phyloP scores from a whole-genome alignment of 208 protist species.

The Acanthamoeba castellanii region DNA sequence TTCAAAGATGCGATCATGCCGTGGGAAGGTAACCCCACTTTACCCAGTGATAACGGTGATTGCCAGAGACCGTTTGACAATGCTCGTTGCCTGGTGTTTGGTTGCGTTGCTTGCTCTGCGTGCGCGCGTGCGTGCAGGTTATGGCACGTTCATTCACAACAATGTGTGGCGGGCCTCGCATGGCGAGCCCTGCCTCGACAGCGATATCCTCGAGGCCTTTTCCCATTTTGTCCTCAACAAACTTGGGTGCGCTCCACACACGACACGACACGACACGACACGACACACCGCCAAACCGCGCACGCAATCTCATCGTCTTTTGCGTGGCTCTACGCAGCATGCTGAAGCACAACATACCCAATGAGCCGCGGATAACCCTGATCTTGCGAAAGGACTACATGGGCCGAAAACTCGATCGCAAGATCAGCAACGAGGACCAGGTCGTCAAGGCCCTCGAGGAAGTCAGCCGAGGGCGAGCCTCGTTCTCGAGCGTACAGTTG shows the following conservation, averaged over 20 bases:
- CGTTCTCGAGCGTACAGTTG: background rate
- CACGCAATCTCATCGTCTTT: background rate
- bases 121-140: background rate
- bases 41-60: background rate
- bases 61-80: background rate
- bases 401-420: conserved; percentile 1
- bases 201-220: conserved; percentile 15
- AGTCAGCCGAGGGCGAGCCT: background rate
- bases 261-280: background rate
- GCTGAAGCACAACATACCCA: background rate
- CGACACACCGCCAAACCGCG: background rate
- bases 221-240: conserved; percentile 39
- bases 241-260: background rate
- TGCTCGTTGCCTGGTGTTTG: background rate
- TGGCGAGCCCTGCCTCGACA: conserved; percentile 11
- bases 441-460: background rate
- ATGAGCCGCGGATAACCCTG: background rate
- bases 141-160: conserved; percentile 58
- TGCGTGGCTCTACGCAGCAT: background rate
- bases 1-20: conserved; percentile 38
- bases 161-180: background rate
- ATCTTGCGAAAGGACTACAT: conserved; percentile 53
- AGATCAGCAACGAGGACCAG: background rate
- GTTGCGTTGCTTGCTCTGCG: background rate
- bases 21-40: background rate